A percentile compares a stretch with the other conserved stretches of the same genome.
phyloP scores from a whole-genome alignment of 2,329 filamentous ascomycete genomes.

The Lecanicillium sp. region DNA sequence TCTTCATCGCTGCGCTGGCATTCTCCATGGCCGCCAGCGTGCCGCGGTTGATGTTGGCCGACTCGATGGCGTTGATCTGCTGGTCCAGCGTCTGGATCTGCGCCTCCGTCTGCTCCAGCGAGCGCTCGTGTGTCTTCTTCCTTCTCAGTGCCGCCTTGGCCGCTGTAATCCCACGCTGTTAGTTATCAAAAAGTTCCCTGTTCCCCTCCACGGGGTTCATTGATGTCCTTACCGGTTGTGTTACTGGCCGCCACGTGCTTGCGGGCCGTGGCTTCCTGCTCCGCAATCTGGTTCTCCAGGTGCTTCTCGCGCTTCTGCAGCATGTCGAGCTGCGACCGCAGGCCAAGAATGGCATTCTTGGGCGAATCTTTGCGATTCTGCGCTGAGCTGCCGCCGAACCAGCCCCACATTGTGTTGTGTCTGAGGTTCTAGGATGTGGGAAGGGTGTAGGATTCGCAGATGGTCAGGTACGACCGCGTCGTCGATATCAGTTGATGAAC shows the following conservation, averaged over 20 bases:
- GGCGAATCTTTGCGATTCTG: conserved; percentile 88
- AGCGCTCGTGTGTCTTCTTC: conserved; percentile 92
- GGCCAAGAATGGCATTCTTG: conserved; percentile 89
- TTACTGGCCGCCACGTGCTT: conserved; percentile 78
- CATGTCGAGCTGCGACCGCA: conserved; percentile 92
- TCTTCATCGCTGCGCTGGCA: conserved; percentile 83
- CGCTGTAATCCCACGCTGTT: conserved; percentile 46
- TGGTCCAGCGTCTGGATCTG: conserved; percentile 92
- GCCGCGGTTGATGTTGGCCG: conserved; percentile 97
- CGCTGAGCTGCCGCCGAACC: conserved; percentile 79
- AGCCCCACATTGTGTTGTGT: conserved; percentile 61
- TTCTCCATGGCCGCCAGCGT: conserved; percentile 91
- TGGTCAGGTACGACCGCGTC: too few relatives aligned
- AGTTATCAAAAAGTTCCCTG: not conserved
- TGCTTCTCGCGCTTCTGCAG: conserved; percentile 94
- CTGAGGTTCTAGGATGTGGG: conserved; percentile 7
- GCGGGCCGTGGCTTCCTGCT: conserved; percentile 81
- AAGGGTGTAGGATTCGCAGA: not conserved
- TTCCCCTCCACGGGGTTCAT: not conserved
- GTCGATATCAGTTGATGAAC: too few relatives aligned
- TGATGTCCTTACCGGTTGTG: conserved; percentile 71
- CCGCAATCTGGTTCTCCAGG: conserved; percentile 83
- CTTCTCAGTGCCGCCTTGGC: conserved; percentile 85
- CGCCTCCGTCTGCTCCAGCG: conserved; percentile 79
- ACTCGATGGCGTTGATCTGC: conserved; percentile 95